Percentiles rank a stretch among this genome's conserved stretches.
Conservation (phyloP, 2,329 filamentous ascomycete species). For the Penicillium palitans region DNA sequence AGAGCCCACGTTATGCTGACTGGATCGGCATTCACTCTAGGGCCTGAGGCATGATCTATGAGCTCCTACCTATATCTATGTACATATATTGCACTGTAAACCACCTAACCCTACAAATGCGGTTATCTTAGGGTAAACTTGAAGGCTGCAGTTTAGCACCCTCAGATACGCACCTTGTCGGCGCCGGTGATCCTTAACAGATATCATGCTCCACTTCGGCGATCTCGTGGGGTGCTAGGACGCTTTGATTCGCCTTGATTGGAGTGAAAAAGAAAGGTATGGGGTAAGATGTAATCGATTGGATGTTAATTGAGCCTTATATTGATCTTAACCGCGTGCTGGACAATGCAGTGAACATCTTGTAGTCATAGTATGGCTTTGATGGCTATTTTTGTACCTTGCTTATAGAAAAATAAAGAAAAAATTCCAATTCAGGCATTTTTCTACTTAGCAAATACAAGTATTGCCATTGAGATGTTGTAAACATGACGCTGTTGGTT, state of each 20-base stretch:
- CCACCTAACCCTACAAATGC: too few relatives aligned
- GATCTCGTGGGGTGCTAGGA: constrained; percentile 9
- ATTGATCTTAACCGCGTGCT: not conserved
- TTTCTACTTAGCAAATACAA: not conserved
- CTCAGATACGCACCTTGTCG: not conserved
- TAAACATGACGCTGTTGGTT: constrained; percentile 16
- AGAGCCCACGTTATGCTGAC: not conserved
- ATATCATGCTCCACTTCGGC: constrained; percentile 5
- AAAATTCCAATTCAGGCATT: too few relatives aligned
- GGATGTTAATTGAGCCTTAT: not conserved
- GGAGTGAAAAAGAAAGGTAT: not conserved
- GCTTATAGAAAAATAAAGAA: too few relatives aligned
- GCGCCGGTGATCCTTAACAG: not conserved
- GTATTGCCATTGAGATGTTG: not conserved
- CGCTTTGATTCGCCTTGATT: constrained; percentile 1
- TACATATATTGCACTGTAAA: too few relatives aligned
- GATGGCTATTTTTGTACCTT: too few relatives aligned
- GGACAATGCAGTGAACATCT: not conserved
- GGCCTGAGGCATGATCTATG: not conserved
- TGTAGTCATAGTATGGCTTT: not conserved
- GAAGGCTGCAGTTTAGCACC: not conserved
- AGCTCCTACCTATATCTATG: not conserved
- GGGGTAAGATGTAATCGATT: not conserved
- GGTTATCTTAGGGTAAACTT: too few relatives aligned
- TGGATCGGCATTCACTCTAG: not conserved